Conservation (phyloP, 148 eudicot species). For the Amaranthus cruentus region DNA sequence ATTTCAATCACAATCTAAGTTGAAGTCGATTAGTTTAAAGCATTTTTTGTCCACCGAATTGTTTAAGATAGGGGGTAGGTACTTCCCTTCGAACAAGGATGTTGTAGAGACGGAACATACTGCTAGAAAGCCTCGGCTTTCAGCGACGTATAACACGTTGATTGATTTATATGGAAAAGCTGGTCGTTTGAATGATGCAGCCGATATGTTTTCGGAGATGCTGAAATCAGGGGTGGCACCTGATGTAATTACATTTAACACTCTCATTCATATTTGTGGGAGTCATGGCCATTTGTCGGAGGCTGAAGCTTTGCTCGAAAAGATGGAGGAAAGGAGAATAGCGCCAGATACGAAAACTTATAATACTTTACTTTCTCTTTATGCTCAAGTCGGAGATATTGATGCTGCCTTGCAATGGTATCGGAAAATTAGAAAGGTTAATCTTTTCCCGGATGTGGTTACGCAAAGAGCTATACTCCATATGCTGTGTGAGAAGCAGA, state of each 20-base stretch:
- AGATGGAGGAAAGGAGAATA: constrained; percentile 81
- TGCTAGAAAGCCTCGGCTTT: constrained; percentile 49
- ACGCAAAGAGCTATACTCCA: constrained; percentile 64
- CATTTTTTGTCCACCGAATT: constrained; percentile 70
- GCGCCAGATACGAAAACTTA: constrained; percentile 77
- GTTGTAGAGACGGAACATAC: constrained; percentile 28
- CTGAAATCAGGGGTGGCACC: constrained; percentile 64
- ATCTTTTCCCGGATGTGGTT: constrained; percentile 69
- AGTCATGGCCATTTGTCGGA: constrained; percentile 70
- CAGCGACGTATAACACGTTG: constrained; percentile 69
- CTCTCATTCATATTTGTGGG: constrained; percentile 81
- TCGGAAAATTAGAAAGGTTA: constrained; percentile 56
- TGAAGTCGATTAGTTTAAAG: constrained; percentile 49
- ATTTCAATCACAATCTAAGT: constrained; percentile 27
- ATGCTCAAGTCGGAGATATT: constrained; percentile 56
- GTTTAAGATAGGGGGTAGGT: constrained; percentile 70
- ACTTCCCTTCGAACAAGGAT: constrained; percentile 14
- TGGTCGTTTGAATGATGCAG: constrained; percentile 73
- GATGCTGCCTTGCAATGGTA: constrained; percentile 59
- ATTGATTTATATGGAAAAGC: constrained; percentile 92
- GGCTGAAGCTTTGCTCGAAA: constrained; percentile 64
- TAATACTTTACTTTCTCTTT: constrained; percentile 67
- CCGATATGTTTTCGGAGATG: constrained; percentile 71
- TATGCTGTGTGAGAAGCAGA: constrained; percentile 51
- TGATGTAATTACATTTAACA: constrained; percentile 66